Conservation (phyloP, 2,329 filamentous ascomycete genomes). For the Monosporascus sp. region DNA sequence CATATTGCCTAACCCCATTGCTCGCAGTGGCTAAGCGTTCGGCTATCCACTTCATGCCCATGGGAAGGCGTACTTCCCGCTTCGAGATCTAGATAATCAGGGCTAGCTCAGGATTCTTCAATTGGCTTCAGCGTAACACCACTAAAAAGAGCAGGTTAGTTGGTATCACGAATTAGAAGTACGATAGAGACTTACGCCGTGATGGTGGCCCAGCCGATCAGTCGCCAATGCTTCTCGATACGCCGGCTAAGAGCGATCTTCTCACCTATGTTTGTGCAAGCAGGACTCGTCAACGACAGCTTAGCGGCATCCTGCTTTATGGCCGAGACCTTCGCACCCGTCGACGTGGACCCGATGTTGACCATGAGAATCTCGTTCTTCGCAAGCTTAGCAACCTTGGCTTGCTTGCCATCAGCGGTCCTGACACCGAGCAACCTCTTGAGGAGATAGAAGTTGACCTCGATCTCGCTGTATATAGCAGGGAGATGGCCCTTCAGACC, state of each 20-base stretch:
- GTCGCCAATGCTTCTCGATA: slow-evolving; percentile 99
- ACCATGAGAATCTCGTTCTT: slow-evolving; percentile 99
- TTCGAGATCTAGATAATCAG: neutral
- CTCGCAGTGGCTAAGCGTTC: neutral
- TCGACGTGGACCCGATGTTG: slow-evolving; percentile 96
- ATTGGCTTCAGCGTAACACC: slow-evolving; percentile 20
- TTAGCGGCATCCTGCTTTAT: slow-evolving; percentile 98
- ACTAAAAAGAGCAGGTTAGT: neutral
- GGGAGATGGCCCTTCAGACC: slow-evolving; percentile 90
- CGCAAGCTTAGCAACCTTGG: slow-evolving; percentile 94
- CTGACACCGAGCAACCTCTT: slow-evolving; percentile 92
- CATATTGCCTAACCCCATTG: neutral
- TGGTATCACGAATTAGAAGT: neutral
- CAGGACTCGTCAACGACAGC: slow-evolving; percentile 84
- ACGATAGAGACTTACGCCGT: slow-evolving; percentile 49
- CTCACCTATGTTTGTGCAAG: slow-evolving; percentile 95
- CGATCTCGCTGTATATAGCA: slow-evolving; percentile 96
- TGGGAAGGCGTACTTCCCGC: neutral
- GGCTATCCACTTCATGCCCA: neutral
- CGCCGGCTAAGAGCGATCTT: slow-evolving; percentile 94
- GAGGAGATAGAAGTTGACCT: slow-evolving; percentile 99
- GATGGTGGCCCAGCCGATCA: slow-evolving; percentile 87
- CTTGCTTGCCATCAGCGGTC: slow-evolving; percentile 97
- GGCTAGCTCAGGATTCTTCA: neutral
- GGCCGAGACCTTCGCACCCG: slow-evolving; percentile 92